phyloP scores from a whole-genome alignment of 805 yeast species.

The Citeromyces matritensis region DNA sequence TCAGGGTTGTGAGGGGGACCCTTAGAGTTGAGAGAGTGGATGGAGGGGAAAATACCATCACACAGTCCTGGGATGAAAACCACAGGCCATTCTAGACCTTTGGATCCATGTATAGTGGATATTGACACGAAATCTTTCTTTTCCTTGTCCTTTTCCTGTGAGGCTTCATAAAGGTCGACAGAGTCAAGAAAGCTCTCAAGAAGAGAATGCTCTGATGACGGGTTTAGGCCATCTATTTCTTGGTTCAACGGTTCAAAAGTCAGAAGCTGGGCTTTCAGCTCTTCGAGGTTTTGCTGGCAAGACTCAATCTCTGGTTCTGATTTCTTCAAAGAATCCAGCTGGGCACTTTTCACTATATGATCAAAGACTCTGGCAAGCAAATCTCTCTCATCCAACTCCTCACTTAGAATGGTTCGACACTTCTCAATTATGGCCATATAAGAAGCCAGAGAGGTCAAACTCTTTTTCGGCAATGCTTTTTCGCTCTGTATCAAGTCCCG shows the following conservation, averaged over 20 bases:
- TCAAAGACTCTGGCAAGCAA: slow-evolving; percentile 7
- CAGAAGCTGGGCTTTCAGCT: slow-evolving; percentile 10
- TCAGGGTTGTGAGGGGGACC: slow-evolving; percentile 12
- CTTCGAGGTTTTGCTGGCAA: slow-evolving; percentile 9
- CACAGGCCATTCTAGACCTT: slow-evolving; percentile 92
- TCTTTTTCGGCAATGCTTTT: slow-evolving; percentile 6
- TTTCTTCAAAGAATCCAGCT: slow-evolving; percentile 3
- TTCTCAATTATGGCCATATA: slow-evolving; percentile 14
- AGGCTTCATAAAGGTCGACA: slow-evolving; percentile 13
- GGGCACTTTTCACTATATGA: slow-evolving; percentile 7
- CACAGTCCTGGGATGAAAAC: slow-evolving; percentile 68
- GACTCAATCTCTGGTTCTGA: slow-evolving; percentile 2
- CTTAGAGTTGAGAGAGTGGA: slow-evolving; percentile 19
- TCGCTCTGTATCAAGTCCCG: neutral
- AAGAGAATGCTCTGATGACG: slow-evolving; percentile 3
- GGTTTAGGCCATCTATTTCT: slow-evolving; percentile 6
- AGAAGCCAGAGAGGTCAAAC: slow-evolving; percentile 9
- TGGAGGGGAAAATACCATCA: slow-evolving; percentile 53
- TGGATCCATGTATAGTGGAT: slow-evolving; percentile 84
- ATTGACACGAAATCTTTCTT: slow-evolving; percentile 17
- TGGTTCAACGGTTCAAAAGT: slow-evolving; percentile 10
- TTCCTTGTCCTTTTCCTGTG: slow-evolving; percentile 4
- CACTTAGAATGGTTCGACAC: slow-evolving; percentile 3
- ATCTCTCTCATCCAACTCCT: slow-evolving; percentile 4
- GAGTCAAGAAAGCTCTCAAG: slow-evolving; percentile 16